phyloP scores from a whole-genome alignment of 2,329 filamentous ascomycete species.

The Colletotrichum sp. region DNA sequence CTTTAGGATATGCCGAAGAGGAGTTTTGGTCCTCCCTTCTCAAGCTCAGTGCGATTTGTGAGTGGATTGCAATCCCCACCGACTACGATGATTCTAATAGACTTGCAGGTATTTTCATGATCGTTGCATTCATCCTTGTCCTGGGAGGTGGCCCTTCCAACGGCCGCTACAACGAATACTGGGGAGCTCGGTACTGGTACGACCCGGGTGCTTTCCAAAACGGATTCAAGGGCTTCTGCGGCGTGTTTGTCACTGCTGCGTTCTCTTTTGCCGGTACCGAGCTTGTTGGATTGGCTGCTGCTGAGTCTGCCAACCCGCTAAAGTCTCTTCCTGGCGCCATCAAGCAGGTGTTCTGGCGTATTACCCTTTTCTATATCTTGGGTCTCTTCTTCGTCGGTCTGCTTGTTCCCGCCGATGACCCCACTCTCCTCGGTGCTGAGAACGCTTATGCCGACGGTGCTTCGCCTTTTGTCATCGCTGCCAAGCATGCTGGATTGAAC shows the following conservation, averaged over 20 bases:
- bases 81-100: background rate
- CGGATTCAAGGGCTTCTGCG: conserved; percentile 77
- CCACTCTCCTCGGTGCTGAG: conserved; percentile 35
- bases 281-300: conserved; percentile 75
- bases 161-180: conserved; percentile 50
- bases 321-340: conserved; percentile 80
- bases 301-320: conserved; percentile 72
- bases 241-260: conserved; percentile 74
- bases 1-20: conserved; percentile 57
- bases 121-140: conserved; percentile 63
- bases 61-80: background rate
- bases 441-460: conserved; percentile 23
- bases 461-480: conserved; percentile 64
- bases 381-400: conserved; percentile 58
- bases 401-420: conserved; percentile 50
- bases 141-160: conserved; percentile 62
- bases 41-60: conserved; percentile 52
- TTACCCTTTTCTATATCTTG: conserved; percentile 60
- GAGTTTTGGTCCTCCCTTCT: conserved; percentile 59
- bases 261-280: conserved; percentile 78
- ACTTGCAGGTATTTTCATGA: conserved; percentile 60
- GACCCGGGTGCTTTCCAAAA: conserved; percentile 66
- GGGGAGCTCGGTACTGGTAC: conserved; percentile 55
- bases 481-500: conserved; percentile 52
- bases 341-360: conserved; percentile 75